Evolutionary conservation across 2,329 filamentous ascomycete species (phyloP).

Genomic region (Cladosporium sp.): DNA sequence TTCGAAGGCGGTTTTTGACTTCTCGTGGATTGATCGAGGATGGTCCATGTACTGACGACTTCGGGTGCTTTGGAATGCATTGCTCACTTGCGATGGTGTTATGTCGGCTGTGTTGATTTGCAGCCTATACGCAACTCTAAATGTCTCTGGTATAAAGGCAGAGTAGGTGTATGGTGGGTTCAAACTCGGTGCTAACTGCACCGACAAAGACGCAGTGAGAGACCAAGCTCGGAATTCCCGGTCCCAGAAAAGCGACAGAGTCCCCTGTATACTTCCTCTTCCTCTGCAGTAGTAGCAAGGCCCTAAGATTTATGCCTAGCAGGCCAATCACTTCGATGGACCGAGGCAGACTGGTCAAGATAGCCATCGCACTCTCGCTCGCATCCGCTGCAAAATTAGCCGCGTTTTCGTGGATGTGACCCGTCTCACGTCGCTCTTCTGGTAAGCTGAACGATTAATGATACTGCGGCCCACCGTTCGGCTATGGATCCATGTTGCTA

Average conservation of each 20-base stretch:
- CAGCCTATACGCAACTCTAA: not conserved
- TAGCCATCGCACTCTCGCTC: not conserved
- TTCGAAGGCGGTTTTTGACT: not conserved
- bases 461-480: not conserved
- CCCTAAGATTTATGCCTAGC: not conserved
- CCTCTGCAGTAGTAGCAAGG: not conserved
- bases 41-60: not conserved
- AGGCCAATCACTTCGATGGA: not conserved
- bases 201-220: not conserved
- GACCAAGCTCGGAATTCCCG: not conserved
- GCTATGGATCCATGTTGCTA: not conserved
- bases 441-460: not conserved
- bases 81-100: not conserved
- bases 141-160: not conserved
- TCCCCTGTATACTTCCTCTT: not conserved
- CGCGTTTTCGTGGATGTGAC: not conserved
- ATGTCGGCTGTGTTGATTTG: not conserved
- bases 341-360: not conserved
- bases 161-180: not conserved
- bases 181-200: not conserved
- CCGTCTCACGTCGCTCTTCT: not conserved
- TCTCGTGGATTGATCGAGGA: not conserved
- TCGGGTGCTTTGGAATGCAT: not conserved
- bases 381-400: not conserved
- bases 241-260: not conserved